Percentiles rank a stretch among this genome's conserved stretches.
phyloP scores from a whole-genome alignment of 208 protist species.

The Sergeia podlipaevii region DNA sequence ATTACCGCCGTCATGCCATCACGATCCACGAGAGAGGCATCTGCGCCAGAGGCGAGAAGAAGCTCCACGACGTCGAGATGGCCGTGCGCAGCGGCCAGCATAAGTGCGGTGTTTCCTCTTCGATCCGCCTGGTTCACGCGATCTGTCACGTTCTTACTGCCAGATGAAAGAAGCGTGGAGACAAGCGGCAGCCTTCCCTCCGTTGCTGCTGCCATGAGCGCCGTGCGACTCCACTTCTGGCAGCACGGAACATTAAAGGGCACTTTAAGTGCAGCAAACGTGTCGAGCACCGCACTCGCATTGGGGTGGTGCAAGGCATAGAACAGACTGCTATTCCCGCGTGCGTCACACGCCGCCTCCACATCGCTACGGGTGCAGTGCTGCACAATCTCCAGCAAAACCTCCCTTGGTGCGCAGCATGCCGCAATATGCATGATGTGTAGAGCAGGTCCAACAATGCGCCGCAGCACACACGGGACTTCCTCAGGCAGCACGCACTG shows the following conservation, averaged over 20 bases:
- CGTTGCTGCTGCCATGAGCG: constrained; percentile 64
- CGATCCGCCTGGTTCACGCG: constrained; percentile 36
- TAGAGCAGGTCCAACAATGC: constrained; percentile 36
- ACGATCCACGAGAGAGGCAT: constrained; percentile 29
- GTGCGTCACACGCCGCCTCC: constrained; percentile 47
- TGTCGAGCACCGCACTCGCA: constrained; percentile 34
- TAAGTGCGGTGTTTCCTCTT: constrained; percentile 60
- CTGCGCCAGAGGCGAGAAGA: constrained; percentile 56
- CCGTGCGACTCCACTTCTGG: constrained; percentile 42
- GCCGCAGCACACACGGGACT: constrained; percentile 41
- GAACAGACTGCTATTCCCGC: constrained; percentile 54
- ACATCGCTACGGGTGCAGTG: constrained; percentile 59
- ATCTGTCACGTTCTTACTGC: no score
- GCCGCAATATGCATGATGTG: constrained; percentile 72
- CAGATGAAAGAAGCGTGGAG: constrained; percentile 36
- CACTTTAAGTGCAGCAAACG: constrained; percentile 44
- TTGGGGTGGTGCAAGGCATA: constrained; percentile 49
- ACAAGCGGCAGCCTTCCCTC: constrained; percentile 30
- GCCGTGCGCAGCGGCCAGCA: constrained; percentile 60
- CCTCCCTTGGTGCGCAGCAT: constrained; percentile 34
- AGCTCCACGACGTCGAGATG: constrained; percentile 51
- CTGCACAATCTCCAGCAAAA: constrained; percentile 41
- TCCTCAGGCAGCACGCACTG: constrained; percentile 39
- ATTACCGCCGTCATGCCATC: constrained; percentile 66
- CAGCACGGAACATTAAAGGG: constrained; percentile 42